phyloP scores from a whole-genome alignment of 73 alveolate genomes.

The Tetrahymena elliotti region DNA sequence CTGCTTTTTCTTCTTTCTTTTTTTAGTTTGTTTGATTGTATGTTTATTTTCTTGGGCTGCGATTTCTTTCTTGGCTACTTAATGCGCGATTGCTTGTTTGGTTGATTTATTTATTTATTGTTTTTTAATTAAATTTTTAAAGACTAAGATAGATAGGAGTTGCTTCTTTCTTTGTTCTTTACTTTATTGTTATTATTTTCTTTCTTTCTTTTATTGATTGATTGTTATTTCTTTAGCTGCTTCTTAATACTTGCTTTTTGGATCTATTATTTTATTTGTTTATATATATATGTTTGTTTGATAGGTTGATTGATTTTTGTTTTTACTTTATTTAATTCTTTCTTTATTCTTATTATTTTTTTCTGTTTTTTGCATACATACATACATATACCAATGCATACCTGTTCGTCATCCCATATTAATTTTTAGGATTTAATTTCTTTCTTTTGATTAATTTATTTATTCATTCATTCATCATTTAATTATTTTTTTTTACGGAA shows the following conservation, averaged over 20 bases:
- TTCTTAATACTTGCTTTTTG: background rate
- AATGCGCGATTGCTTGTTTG: background rate
- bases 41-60: background rate
- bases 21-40: background rate
- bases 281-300: background rate
- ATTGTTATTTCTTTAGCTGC: background rate
- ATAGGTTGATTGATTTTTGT: too few relatives aligned
- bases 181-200: background rate
- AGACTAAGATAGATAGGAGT: background rate
- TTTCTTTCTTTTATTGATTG: background rate
- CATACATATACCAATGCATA: too few relatives aligned
- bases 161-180: background rate
- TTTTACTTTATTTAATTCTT: background rate
- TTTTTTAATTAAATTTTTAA: too few relatives aligned
- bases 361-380: background rate
- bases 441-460: background rate
- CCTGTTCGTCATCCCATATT: background rate
- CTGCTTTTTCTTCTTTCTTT: background rate
- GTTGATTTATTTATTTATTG: background rate
- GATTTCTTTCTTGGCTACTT: background rate
- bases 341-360: background rate
- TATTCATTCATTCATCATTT: too few relatives aligned
- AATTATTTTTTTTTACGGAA: background rate
- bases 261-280: background rate
- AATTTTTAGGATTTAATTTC: background rate